Evolutionary conservation across 1,284 basidiomycete species (phyloP).

Genomic region (Boletus subluridellus): DNA sequence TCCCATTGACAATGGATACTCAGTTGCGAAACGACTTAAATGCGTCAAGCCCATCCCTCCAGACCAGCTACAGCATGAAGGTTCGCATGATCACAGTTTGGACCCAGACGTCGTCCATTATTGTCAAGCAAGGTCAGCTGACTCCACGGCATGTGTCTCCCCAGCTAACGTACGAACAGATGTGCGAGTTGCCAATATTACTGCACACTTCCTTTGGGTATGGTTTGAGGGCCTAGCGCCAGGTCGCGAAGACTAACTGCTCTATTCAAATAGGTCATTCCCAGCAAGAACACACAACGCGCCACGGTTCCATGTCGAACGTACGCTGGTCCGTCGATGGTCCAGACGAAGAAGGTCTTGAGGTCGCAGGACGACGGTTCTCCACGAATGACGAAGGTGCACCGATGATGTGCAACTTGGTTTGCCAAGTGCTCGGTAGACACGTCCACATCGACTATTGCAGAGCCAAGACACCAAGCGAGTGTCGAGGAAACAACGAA

Average conservation of each 20-base stretch:
- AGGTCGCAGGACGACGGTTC: constrained; percentile 53
- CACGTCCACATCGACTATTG: constrained; percentile 59
- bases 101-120: constrained; percentile 44
- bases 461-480: constrained; percentile 33
- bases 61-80: constrained; percentile 41
- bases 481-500: constrained; percentile 41
- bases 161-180: constrained; percentile 26
- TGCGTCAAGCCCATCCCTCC: constrained; percentile 47
- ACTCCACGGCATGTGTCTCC: background rate
- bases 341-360: constrained; percentile 41
- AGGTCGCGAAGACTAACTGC: background rate
- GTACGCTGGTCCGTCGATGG: constrained; percentile 55
- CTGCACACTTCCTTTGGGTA: constrained; percentile 54
- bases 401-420: constrained; percentile 59
- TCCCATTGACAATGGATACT: background rate
- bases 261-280: constrained; percentile 43
- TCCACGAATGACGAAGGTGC: constrained; percentile 54
- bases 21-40: constrained; percentile 47
- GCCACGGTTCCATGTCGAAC: constrained; percentile 59
- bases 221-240: background rate
- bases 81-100: constrained; percentile 46
- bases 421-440: constrained; percentile 36
- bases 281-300: constrained; percentile 56
- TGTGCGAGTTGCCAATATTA: constrained; percentile 56
- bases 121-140: constrained; percentile 45